Conservation (phyloP, 2,329 filamentous ascomycete species). For the Capronia epimyces region DNA sequence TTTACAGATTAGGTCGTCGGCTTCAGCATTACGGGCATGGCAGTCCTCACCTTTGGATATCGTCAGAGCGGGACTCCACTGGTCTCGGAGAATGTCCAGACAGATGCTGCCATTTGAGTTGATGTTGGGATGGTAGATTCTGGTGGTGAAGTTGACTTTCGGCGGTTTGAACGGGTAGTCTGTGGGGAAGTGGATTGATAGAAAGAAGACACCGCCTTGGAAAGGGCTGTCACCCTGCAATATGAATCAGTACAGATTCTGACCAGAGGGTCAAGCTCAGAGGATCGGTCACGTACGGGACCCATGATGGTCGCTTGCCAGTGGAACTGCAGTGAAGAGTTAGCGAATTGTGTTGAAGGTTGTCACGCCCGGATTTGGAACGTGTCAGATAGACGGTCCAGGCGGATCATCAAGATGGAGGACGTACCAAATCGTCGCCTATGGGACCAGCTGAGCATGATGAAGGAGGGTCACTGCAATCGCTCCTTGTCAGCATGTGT, state of each 20-base stretch:
- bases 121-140: slow-evolving; percentile 99
- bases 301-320: slow-evolving; percentile 99
- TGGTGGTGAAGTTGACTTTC: slow-evolving; percentile 99
- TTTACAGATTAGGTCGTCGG: slow-evolving; percentile 2
- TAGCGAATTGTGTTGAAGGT: slow-evolving; percentile 31
- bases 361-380: slow-evolving; percentile 1
- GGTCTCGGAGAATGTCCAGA: slow-evolving; percentile 94
- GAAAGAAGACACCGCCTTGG: slow-evolving; percentile 97
- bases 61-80: slow-evolving; percentile 97
- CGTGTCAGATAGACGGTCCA: slow-evolving; percentile 8
- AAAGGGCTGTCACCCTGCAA: slow-evolving; percentile 90
- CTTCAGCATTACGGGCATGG: not conserved
- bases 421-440: slow-evolving; percentile 91
- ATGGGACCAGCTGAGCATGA: slow-evolving; percentile 97
- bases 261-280: not conserved
- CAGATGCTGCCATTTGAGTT: slow-evolving; percentile 99
- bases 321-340: slow-evolving; percentile 68
- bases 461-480: slow-evolving; percentile 82
- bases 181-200: slow-evolving; percentile 97
- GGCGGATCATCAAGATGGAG: slow-evolving; percentile 13
- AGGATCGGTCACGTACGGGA: slow-evolving; percentile 62
- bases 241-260: not conserved
- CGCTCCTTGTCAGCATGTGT: slow-evolving; percentile 25
- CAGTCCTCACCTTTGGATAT: slow-evolving; percentile 84
- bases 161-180: slow-evolving; percentile 99